These are phyloP conservation scores for Haematococcus lacustris DNA, from an alignment of 139 green algal genomes.

Conservation along the genomic window DNA sequence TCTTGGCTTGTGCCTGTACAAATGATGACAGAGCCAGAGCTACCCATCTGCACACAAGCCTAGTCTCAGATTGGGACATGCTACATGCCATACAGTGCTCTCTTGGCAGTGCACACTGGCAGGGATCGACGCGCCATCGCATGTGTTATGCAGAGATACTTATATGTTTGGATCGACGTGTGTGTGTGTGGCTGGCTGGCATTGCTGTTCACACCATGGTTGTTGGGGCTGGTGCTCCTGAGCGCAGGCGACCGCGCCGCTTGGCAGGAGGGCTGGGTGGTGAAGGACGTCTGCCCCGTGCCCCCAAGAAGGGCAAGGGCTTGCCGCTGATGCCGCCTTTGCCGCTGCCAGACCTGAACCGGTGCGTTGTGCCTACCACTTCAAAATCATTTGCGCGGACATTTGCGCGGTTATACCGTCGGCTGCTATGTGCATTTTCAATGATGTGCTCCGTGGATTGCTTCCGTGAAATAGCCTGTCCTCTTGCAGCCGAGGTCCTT, in stretches of 20 bases:
- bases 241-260: not conserved
- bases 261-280: not conserved
- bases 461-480: not conserved
- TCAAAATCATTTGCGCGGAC: too few relatives aligned
- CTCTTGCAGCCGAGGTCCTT: not conserved
- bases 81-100: not conserved
- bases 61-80: too few relatives aligned
- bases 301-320: conserved; percentile 1
- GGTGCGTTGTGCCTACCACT: not conserved
- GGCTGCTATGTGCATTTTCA: not conserved
- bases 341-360: not conserved
- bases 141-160: too few relatives aligned
- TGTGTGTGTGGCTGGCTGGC: too few relatives aligned
- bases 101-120: not conserved
- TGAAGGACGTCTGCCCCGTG: not conserved
- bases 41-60: too few relatives aligned
- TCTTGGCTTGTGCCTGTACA: too few relatives aligned
- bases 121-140: not conserved
- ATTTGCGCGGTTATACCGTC: too few relatives aligned
- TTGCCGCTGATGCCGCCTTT: not conserved
- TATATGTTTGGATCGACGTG: not conserved
- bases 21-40: too few relatives aligned
- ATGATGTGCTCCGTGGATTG: not conserved
- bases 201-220: too few relatives aligned
- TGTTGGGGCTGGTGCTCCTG: too few relatives aligned